Base-by-base conservation (phyloP, 495 filamentous ascomycete genomes). In the Aspergillus coremiiformis region DNA sequence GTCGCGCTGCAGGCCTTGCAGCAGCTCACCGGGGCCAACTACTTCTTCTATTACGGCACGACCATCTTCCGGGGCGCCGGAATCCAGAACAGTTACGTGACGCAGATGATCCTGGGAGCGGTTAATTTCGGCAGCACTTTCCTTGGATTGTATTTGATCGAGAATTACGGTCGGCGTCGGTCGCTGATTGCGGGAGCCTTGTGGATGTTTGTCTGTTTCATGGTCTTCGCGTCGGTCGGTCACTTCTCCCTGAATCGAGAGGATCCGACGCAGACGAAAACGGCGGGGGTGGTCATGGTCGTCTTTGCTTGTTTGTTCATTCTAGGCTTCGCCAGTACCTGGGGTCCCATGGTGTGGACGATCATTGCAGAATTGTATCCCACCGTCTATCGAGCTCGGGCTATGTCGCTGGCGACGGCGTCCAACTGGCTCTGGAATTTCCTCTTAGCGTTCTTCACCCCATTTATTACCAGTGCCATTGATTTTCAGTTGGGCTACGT, bases 381-480 rank as follows among this genome's bases (percentile, higher is more conserved):
- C 6, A 78, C 81, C 21, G 74, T 82, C 37, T 89, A 89, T 61
- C 80, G 87, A 8, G 85, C 86, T 1, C 78, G 80, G 14, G 82
- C 74, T 17, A 90, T 90, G 84, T 84, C 83, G 7, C 66, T 90
- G 4, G 84, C 85, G 4, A 92, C 89, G 0, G 82, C 85, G 0
- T 81, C 81, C 10, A 95, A 93, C 67, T 95, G 89, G 89, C 76
- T 84, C 20, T 93, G 84, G 84, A 95, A 93, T 62, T 95, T 92
- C 69, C 64, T 92, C 43, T 75, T 93, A 39, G 80, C 81, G 0
- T 89, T 92, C 69, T 86, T 90, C 68, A 90, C 88, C 0, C 86
- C 87, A 0, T 84, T 87, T 58, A 87, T 88, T 55, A 82, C 78
- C 1, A 64, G 68, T 0, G 79, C 76, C 3, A 90, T 93, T 52